phyloP scores from a whole-genome alignment of 225 moss, liverwort and hornwort genomes.

The Sphagnum tenellum region DNA sequence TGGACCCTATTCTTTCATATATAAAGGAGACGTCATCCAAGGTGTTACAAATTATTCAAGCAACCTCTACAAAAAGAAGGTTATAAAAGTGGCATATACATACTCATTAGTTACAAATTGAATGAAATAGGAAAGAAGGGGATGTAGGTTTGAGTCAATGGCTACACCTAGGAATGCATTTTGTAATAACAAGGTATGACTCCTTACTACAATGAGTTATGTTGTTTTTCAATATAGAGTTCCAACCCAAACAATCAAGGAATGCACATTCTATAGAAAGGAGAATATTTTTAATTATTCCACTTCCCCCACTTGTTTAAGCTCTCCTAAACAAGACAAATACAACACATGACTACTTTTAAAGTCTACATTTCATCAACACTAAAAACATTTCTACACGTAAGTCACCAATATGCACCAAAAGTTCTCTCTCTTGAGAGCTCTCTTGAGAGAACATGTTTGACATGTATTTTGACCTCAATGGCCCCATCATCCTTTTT shows the following conservation, averaged over 20 bases:
- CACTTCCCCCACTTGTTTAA: too few relatives aligned
- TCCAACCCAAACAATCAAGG: slow-evolving; percentile 12
- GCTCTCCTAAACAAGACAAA: too few relatives aligned
- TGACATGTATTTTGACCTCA: slow-evolving; percentile 84
- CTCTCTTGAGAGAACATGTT: slow-evolving; percentile 73
- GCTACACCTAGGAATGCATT: slow-evolving; percentile 87
- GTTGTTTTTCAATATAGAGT: slow-evolving; percentile 93
- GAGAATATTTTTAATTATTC: too few relatives aligned
- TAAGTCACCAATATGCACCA: slow-evolving; percentile 25
- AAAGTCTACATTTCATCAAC: too few relatives aligned
- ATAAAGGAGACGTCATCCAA: too few relatives aligned
- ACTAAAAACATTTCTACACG: too few relatives aligned
- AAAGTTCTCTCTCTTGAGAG: slow-evolving; percentile 74
- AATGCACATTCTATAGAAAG: too few relatives aligned
- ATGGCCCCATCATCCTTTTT: slow-evolving; percentile 30
- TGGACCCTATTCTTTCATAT: too few relatives aligned
- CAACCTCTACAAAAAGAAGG: too few relatives aligned
- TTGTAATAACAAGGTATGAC: slow-evolving; percentile 60
- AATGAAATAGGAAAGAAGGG: slow-evolving; percentile 90
- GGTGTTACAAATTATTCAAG: too few relatives aligned
- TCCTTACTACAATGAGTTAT: slow-evolving; percentile 75
- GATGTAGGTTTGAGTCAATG: slow-evolving; percentile 96
- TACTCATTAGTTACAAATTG: slow-evolving; percentile 97
- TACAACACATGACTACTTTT: too few relatives aligned
- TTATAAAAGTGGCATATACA: neutral